Conservation (phyloP, 306 rosid genomes). For the Rosa lucieae region DNA sequence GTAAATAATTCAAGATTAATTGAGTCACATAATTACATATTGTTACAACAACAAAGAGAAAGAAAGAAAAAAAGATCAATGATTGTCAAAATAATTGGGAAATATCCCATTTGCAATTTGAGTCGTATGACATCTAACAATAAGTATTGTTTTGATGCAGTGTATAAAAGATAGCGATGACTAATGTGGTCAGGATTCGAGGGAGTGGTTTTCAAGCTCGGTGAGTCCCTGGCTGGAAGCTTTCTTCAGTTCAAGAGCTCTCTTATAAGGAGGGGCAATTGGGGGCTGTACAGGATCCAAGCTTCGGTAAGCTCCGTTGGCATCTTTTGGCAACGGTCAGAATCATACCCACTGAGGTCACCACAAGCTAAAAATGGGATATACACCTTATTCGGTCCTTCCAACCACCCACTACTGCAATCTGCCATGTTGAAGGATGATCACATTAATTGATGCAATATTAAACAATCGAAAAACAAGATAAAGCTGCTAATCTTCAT, state of each 20-base stretch:
- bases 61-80: neutral
- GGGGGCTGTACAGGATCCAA: slow-evolving; percentile 89
- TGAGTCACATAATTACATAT: neutral
- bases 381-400: slow-evolving; percentile 93
- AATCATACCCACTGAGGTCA: slow-evolving; percentile 81
- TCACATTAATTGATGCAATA: neutral
- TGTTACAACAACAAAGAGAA: neutral
- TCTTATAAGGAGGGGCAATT: slow-evolving; percentile 77
- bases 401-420: slow-evolving; percentile 96
- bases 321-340: slow-evolving; percentile 82
- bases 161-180: slow-evolving; percentile 20
- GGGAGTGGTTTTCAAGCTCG: slow-evolving; percentile 61
- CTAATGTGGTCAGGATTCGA: slow-evolving; percentile 54
- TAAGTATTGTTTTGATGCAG: slow-evolving; percentile 18
- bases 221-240: slow-evolving; percentile 54
- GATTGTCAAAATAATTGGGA: neutral
- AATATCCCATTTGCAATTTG: neutral
- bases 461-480: neutral
- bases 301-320: slow-evolving; percentile 73
- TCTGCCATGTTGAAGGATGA: slow-evolving; percentile 42
- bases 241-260: slow-evolving; percentile 64
- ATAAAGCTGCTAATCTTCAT: neutral
- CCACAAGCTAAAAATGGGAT: slow-evolving; percentile 94
- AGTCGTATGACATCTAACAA: slow-evolving; percentile 11
- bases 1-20: neutral